These are phyloP conservation scores for Xylariaceae sp. DNA, from an alignment of 2,329 filamentous ascomycete genomes.

Conservation along the genomic window DNA sequence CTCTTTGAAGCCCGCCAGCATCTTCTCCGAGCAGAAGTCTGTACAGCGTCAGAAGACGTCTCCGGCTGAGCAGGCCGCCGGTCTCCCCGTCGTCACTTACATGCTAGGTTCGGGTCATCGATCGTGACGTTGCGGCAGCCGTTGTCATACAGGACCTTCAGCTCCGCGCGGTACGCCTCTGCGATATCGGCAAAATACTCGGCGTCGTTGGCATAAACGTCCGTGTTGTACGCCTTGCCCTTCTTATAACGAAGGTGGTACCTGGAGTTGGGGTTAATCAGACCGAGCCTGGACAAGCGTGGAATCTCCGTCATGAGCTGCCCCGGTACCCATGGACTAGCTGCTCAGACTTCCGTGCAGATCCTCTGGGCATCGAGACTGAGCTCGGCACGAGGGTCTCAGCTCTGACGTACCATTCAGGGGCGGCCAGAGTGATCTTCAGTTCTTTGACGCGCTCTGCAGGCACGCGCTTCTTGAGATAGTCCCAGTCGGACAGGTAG, in stretches of 20 bases:
- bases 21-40: conserved; percentile 70
- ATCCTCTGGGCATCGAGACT: background rate
- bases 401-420: conserved; percentile 37
- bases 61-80: background rate
- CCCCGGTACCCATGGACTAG: too few relatives aligned
- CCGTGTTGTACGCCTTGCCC: conserved; percentile 47
- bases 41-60: background rate
- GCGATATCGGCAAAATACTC: conserved; percentile 61
- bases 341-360: too few relatives aligned
- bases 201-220: conserved; percentile 48
- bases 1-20: conserved; percentile 64
- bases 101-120: conserved; percentile 59
- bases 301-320: too few relatives aligned
- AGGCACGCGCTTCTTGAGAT: conserved; percentile 40
- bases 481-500: conserved; percentile 34
- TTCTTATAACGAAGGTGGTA: conserved; percentile 51
- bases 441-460: conserved; percentile 51
- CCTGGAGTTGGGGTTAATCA: too few relatives aligned
- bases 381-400: background rate
- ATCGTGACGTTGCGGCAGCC: conserved; percentile 59
- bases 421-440: conserved; percentile 47
- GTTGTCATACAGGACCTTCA: conserved; percentile 54
- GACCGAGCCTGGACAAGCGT: too few relatives aligned
- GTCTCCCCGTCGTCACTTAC: conserved; percentile 34
- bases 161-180: conserved; percentile 49